A percentile compares a stretch with the other conserved stretches of the same genome.
phyloP scores from a whole-genome alignment of 2,329 filamentous ascomycete genomes.

The Nigrograna mackinnonii region DNA sequence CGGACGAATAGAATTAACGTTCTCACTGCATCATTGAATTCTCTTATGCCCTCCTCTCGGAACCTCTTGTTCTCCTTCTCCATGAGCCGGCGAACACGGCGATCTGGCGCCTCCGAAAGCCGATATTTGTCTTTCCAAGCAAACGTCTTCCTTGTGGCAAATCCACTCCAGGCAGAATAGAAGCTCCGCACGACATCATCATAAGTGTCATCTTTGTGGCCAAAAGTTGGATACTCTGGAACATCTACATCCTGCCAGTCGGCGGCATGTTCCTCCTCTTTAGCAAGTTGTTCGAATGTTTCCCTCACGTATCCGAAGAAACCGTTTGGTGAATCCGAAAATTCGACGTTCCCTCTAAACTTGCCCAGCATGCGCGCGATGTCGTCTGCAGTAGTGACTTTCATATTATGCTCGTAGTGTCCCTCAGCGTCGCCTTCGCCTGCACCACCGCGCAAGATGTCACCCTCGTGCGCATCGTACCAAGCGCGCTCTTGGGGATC shows the following conservation, averaged over 20 bases:
- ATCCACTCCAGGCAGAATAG: constrained; percentile 79
- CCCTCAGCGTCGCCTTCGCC: constrained; percentile 46
- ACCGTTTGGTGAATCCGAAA: constrained; percentile 76
- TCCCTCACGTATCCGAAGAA: constrained; percentile 83
- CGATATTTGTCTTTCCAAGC: constrained; percentile 87
- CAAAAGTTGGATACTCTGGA: constrained; percentile 80
- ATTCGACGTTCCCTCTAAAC: constrained; percentile 78
- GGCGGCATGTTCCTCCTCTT: constrained; percentile 77
- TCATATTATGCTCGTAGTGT: constrained; percentile 69
- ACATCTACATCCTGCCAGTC: constrained; percentile 66
- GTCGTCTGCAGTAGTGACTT: constrained; percentile 79
- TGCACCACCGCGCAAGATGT: constrained; percentile 73
- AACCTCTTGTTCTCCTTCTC: constrained; percentile 92
- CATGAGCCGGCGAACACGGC: constrained; percentile 79
- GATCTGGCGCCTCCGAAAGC: constrained; percentile 83
- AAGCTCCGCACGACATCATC: constrained; percentile 79
- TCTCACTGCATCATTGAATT: constrained; percentile 91
- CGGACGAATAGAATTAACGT: constrained; percentile 85
- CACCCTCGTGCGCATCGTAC: constrained; percentile 94
- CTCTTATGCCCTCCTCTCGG: constrained; percentile 78
- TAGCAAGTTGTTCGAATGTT: constrained; percentile 77
- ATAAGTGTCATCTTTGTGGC: constrained; percentile 73
- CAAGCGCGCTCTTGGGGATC: constrained; percentile 94
- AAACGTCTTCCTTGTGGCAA: constrained; percentile 83
- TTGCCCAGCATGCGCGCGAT: constrained; percentile 77